Conservation (phyloP, 192 early-diverging fungal genomes). For the Globomyces pollinis-pini region DNA sequence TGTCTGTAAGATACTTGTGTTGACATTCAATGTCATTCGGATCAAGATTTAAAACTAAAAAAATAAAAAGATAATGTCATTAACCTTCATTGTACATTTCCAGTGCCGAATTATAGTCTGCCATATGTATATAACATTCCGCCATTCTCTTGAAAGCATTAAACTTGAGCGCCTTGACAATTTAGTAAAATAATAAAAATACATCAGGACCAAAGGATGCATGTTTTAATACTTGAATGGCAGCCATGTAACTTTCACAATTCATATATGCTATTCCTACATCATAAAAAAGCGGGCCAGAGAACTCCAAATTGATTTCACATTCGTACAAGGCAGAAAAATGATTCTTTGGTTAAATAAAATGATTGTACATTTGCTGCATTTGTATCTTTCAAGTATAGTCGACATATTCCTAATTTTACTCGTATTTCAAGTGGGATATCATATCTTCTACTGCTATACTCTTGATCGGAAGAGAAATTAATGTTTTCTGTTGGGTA, state of each 20-base stretch:
- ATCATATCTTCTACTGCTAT: slow-evolving; percentile 12
- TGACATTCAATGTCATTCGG: slow-evolving; percentile 59
- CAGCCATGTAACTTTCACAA: slow-evolving; percentile 51
- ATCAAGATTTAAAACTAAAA: slow-evolving; percentile 44
- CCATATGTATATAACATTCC: slow-evolving; percentile 49
- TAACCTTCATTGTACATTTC: slow-evolving; percentile 33
- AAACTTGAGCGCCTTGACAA: too few species aligned
- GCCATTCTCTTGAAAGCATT: slow-evolving; percentile 63
- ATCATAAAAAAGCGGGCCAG: slow-evolving; percentile 65
- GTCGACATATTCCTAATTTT: slow-evolving; percentile 73
- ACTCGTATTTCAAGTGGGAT: slow-evolving; percentile 82
- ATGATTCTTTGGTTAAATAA: slow-evolving; percentile 40
- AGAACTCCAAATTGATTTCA: slow-evolving; percentile 29
- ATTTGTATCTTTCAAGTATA: slow-evolving; percentile 62
- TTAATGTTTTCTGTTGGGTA: slow-evolving; percentile 40
- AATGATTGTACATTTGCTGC: slow-evolving; percentile 47
- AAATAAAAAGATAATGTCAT: slow-evolving; percentile 9
- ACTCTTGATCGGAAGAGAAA: slow-evolving; percentile 40
- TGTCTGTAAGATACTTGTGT: too few species aligned
- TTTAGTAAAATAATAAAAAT: not conserved
- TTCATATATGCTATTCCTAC: slow-evolving; percentile 67
- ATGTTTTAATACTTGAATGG: slow-evolving; percentile 45
- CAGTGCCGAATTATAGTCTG: slow-evolving; percentile 44
- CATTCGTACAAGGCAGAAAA: slow-evolving; percentile 53
- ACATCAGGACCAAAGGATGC: slow-evolving; percentile 11